These are phyloP conservation scores for Nemania sp. DNA, from an alignment of 2,329 filamentous ascomycete genomes.

Conservation along the genomic window DNA sequence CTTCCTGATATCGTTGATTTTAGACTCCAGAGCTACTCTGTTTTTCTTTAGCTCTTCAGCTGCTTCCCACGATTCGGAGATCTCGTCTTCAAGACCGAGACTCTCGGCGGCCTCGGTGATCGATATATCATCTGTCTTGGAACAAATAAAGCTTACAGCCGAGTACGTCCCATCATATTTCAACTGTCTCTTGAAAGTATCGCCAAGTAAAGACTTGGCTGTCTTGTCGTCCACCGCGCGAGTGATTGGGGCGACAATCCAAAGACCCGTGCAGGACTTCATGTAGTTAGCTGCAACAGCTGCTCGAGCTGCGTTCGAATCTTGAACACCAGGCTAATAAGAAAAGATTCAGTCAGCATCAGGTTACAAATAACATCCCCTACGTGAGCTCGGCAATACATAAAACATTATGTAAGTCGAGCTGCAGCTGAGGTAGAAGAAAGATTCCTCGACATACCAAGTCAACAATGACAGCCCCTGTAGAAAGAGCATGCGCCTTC, in stretches of 20 bases:
- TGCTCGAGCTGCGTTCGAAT: conserved; percentile 67
- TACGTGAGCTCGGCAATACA: too few species aligned
- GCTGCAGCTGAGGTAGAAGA: neutral
- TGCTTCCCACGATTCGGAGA: conserved; percentile 52
- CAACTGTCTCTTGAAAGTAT: conserved; percentile 69
- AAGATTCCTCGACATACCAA: conserved; percentile 39
- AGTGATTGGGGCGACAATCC: conserved; percentile 72
- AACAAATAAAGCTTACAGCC: conserved; percentile 64
- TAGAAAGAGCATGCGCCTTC: conserved; percentile 52
- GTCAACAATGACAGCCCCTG: conserved; percentile 54
- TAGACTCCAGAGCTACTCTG: conserved; percentile 11
- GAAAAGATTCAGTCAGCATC: conserved; percentile 35
- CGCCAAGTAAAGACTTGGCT: conserved; percentile 66
- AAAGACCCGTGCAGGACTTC: conserved; percentile 68
- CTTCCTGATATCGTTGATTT: conserved; percentile 51
- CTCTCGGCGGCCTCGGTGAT: conserved; percentile 53
- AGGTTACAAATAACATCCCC: neutral
- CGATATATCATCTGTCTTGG: conserved; percentile 66
- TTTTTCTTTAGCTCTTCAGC: conserved; percentile 44
- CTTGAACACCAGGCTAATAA: conserved; percentile 60
- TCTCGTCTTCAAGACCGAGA: conserved; percentile 54
- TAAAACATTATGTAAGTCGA: neutral
- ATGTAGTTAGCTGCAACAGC: conserved; percentile 68
- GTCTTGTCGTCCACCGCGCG: conserved; percentile 72
- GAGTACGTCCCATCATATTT: conserved; percentile 68